These are phyloP conservation scores for Cairneyella variabilis DNA, from an alignment of 495 filamentous ascomycete genomes.

Conservation along the genomic window DNA sequence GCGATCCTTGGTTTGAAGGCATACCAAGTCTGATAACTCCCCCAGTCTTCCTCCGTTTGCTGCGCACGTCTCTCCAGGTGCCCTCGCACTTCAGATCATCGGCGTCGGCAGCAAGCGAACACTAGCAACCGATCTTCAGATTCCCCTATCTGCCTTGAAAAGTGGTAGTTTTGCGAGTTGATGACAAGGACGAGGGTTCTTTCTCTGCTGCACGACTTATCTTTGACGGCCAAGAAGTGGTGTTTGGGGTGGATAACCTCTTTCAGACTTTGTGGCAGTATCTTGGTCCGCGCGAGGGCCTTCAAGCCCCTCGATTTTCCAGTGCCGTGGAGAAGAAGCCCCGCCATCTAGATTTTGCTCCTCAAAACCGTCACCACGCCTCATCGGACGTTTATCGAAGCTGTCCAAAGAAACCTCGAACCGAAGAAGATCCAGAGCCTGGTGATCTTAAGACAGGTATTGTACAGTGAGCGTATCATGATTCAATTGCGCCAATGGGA, in stretches of 20 bases:
- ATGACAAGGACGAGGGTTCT: constrained; percentile 6
- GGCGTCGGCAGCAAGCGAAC: neutral
- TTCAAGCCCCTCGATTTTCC: neutral
- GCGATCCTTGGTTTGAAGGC: constrained; percentile 17
- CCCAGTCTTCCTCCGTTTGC: constrained; percentile 11
- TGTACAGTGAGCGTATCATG: too few relatives aligned
- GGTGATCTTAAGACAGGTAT: neutral
- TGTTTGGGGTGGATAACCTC: too few relatives aligned
- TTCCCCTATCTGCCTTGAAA: neutral
- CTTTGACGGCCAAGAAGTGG: too few relatives aligned
- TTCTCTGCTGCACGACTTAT: too few relatives aligned
- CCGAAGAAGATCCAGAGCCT: too few relatives aligned
- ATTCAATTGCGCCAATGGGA: neutral
- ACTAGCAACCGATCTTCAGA: neutral
- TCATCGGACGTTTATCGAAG: neutral
- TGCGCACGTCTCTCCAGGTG: constrained; percentile 21
- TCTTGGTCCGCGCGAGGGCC: too few relatives aligned
- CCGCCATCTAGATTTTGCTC: constrained; percentile 1
- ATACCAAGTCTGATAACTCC: constrained; percentile 4
- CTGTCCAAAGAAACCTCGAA: too few relatives aligned
- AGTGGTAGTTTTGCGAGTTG: neutral
- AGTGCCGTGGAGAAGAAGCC: neutral
- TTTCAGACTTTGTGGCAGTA: too few relatives aligned
- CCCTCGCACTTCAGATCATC: neutral
- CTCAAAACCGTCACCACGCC: neutral